Conservation (phyloP, 768 basidiomycete species). For the Suillus decipiens region DNA sequence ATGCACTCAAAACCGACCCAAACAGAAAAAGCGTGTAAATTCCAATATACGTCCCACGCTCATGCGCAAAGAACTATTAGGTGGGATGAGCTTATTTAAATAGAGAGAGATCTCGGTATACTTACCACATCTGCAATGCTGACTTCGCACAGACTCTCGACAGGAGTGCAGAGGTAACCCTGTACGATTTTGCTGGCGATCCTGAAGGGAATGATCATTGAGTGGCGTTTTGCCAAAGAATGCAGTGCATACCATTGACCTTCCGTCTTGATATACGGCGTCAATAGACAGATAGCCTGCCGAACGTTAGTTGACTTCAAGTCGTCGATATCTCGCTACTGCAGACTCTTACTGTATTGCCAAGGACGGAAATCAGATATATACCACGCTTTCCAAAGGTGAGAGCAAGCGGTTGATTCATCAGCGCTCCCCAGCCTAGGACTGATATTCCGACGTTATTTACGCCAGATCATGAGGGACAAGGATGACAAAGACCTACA, state of each 20-base stretch:
- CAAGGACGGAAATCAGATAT: slow-evolving; percentile 21
- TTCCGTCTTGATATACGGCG: slow-evolving; percentile 22
- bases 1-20: slow-evolving; percentile 14
- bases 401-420: slow-evolving; percentile 22
- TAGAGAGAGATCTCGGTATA: not conserved
- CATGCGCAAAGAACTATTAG: slow-evolving; percentile 22
- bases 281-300: slow-evolving; percentile 23
- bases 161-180: slow-evolving; percentile 23
- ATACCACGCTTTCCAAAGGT: slow-evolving; percentile 23
- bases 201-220: slow-evolving; percentile 7
- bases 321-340: no score
- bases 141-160: slow-evolving; percentile 25
- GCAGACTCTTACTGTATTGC: slow-evolving; percentile 14
- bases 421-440: slow-evolving; percentile 21
- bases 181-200: slow-evolving; percentile 23
- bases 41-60: slow-evolving; percentile 23
- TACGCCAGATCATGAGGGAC: not conserved
- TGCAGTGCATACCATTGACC: slow-evolving; percentile 16
- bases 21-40: slow-evolving; percentile 22
- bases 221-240: not conserved
- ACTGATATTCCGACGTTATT: slow-evolving; percentile 12
- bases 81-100: slow-evolving; percentile 3
- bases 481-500: slow-evolving; percentile 11
- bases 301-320: not conserved
- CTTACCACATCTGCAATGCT: slow-evolving; percentile 21